Conservation (phyloP, 129 eudicot genomes). For the Lactuca saligna region DNA sequence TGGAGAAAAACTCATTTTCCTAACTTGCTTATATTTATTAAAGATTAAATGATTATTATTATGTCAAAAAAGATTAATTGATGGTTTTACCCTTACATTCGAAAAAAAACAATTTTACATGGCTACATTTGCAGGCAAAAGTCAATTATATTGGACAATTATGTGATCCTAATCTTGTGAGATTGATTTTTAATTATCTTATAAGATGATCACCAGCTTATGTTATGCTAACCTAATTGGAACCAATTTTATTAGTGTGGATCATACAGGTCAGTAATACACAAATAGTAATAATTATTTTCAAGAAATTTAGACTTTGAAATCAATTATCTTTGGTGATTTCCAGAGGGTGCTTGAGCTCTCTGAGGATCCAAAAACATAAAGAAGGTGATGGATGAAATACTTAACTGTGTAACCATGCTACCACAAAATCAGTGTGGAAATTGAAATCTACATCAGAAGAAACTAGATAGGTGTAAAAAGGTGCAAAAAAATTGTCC, state of each 20-base stretch:
- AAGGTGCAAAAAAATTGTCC: too few relatives aligned
- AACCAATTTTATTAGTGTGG: too few relatives aligned
- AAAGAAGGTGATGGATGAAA: slow-evolving; percentile 72
- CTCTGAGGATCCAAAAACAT: slow-evolving; percentile 56
- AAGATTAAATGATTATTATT: too few relatives aligned
- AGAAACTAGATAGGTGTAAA: too few relatives aligned
- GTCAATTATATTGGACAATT: slow-evolving; percentile 81
- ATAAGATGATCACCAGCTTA: slow-evolving; percentile 84
- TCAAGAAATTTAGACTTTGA: background rate
- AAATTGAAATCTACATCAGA: slow-evolving; percentile 23
- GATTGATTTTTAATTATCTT: slow-evolving; percentile 72
- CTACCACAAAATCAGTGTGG: slow-evolving; percentile 76
- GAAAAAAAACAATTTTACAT: slow-evolving; percentile 20
- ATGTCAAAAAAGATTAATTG: too few relatives aligned
- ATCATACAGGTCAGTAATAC: slow-evolving; percentile 53
- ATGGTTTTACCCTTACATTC: too few relatives aligned
- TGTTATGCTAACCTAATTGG: too few relatives aligned
- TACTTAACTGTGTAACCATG: slow-evolving; percentile 67
- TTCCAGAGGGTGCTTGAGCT: slow-evolving; percentile 72
- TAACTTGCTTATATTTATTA: too few relatives aligned
- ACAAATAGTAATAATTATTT: background rate
- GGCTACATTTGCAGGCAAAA: slow-evolving; percentile 75
- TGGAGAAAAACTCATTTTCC: too few relatives aligned
- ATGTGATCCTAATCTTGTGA: slow-evolving; percentile 87
- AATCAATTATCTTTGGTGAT: background rate